phyloP scores from a whole-genome alignment of 306 rosid genomes.

The Senna siamea region DNA sequence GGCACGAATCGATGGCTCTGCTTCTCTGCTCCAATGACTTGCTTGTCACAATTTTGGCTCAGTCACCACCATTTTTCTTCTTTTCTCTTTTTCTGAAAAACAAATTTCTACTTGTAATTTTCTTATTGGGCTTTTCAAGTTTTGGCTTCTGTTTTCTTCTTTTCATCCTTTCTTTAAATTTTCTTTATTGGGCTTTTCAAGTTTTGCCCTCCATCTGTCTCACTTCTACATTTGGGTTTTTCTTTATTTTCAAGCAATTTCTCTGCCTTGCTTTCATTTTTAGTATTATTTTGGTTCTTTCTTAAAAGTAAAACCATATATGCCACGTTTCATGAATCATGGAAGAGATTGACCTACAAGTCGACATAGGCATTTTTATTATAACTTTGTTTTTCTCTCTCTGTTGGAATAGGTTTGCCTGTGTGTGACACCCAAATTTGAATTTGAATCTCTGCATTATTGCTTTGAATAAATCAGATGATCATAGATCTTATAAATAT shows the following conservation, averaged over 20 bases:
- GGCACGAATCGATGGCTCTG: conserved; percentile 68
- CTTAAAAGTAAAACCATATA: too few species aligned
- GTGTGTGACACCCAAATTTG: too few species aligned
- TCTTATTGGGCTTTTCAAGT: neutral
- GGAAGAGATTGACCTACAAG: too few species aligned
- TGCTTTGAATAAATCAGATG: too few species aligned
- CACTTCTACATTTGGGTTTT: conserved; percentile 38
- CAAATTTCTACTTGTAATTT: neutral
- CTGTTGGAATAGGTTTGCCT: too few species aligned
- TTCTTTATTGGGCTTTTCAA: neutral
- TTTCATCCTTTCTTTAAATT: neutral
- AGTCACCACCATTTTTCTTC: neutral
- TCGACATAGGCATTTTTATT: too few species aligned
- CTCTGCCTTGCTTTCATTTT: conserved; percentile 11
- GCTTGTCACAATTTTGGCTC: conserved; percentile 36
- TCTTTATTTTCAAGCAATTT: conserved; percentile 40
- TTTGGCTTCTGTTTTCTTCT: neutral
- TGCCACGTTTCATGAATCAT: too few species aligned
- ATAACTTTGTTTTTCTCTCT: too few species aligned
- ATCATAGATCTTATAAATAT: too few species aligned
- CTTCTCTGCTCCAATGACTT: conserved; percentile 64
- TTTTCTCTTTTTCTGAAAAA: neutral
- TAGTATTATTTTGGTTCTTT: neutral
- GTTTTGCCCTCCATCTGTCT: conserved; percentile 25
- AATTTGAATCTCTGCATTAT: too few species aligned